These are phyloP conservation scores for Cyclotella kingstonii DNA, from an alignment of 108 stramenopile species.

Conservation along the genomic window DNA sequence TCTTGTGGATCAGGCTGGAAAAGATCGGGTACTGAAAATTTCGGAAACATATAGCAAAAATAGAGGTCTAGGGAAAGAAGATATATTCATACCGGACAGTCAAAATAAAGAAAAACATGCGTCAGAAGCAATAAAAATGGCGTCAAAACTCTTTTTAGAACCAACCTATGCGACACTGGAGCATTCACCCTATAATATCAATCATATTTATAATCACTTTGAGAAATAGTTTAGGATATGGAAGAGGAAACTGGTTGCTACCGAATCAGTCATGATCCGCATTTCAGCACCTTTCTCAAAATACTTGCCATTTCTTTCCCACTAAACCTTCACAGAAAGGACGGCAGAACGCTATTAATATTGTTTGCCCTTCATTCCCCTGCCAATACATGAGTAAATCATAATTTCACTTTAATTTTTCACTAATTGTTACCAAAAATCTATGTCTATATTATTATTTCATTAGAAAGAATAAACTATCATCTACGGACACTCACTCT, in stretches of 20 bases:
- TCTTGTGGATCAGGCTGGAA: constrained; percentile 27
- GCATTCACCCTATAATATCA: constrained; percentile 16
- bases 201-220: neutral
- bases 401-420: neutral
- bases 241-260: neutral
- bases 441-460: neutral
- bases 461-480: neutral
- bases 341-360: too few relatives aligned
- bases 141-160: constrained; percentile 57
- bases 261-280: neutral
- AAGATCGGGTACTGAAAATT: constrained; percentile 52
- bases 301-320: too few relatives aligned
- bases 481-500: neutral
- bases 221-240: neutral
- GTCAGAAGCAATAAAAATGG: constrained; percentile 46
- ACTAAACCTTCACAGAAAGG: too few relatives aligned
- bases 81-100: constrained; percentile 62
- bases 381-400: neutral
- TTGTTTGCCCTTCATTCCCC: neutral
- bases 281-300: too few relatives aligned
- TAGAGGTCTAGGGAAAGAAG: constrained; percentile 34
- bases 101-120: constrained; percentile 66
- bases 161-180: constrained; percentile 52
- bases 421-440: neutral
- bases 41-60: constrained; percentile 79